Conservation (phyloP, 441 rosid genomes). For the Bocquillonia castaneifolia region DNA sequence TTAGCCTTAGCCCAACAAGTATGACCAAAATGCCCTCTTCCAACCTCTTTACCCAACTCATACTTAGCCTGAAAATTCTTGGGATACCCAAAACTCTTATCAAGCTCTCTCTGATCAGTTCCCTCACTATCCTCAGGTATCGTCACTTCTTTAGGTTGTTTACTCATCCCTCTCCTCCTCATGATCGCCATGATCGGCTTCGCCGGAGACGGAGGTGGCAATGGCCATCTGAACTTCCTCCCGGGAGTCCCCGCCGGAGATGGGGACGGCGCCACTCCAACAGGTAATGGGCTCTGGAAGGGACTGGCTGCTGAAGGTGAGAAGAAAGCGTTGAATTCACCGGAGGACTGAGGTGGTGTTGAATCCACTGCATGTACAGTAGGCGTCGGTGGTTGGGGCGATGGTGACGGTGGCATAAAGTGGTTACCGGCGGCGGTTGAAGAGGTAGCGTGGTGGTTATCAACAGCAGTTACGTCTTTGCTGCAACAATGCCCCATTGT, state of each 20-base stretch:
- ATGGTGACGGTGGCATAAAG: slow-evolving; percentile 28
- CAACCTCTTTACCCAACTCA: slow-evolving; percentile 86
- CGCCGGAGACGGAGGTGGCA: slow-evolving; percentile 93
- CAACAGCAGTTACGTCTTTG: slow-evolving; percentile 36
- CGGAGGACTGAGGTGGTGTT: slow-evolving; percentile 17
- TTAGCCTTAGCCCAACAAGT: slow-evolving; percentile 82
- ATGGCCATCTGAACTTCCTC: slow-evolving; percentile 65
- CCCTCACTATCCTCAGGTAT: slow-evolving; percentile 64
- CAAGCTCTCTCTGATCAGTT: slow-evolving; percentile 34
- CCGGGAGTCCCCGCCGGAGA: slow-evolving; percentile 60
- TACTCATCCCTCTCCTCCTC: slow-evolving; percentile 52
- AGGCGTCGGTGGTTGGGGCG: background rate
- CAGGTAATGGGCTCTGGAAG: slow-evolving; percentile 67
- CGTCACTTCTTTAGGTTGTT: slow-evolving; percentile 63
- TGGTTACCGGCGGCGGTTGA: slow-evolving; percentile 21
- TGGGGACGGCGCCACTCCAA: slow-evolving; percentile 65
- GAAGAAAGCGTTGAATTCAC: slow-evolving; percentile 37
- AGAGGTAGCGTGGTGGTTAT: slow-evolving; percentile 26
- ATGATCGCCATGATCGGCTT: slow-evolving; percentile 80
- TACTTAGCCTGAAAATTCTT: slow-evolving; percentile 75
- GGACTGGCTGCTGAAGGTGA: slow-evolving; percentile 62
- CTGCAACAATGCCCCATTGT: slow-evolving; percentile 81
- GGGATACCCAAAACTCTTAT: slow-evolving; percentile 79
- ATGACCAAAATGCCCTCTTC: slow-evolving; percentile 96
- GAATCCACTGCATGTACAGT: slow-evolving; percentile 8